Percentiles rank a stretch among this genome's conserved stretches.
phyloP scores from a whole-genome alignment of 768 basidiomycete species.

The Brasilioporus rufonigricans region DNA sequence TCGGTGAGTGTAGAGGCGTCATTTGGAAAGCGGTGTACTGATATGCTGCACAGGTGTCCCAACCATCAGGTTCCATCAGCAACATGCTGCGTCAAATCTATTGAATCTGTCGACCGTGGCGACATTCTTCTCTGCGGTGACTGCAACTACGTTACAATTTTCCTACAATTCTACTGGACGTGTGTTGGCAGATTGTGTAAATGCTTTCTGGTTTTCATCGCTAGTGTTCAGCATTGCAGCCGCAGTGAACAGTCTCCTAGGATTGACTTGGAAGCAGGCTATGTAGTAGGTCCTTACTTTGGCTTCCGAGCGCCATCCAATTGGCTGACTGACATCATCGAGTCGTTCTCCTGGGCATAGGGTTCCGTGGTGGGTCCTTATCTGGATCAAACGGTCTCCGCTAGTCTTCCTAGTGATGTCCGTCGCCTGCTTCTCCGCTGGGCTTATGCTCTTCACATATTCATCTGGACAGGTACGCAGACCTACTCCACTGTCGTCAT shows the following conservation, averaged over 20 bases:
- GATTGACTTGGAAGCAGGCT: conserved; percentile 55
- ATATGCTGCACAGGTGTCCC: conserved; percentile 45
- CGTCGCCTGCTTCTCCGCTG: conserved; percentile 79
- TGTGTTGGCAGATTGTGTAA: conserved; percentile 42
- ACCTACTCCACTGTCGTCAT: conserved; percentile 22
- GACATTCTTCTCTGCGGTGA: conserved; percentile 55
- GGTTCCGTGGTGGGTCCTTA: conserved; percentile 60
- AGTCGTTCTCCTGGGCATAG: conserved; percentile 55
- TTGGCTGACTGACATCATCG: conserved; percentile 19
- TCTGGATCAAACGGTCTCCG: conserved; percentile 85
- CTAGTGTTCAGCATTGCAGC: conserved; percentile 54
- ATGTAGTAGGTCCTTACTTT: conserved; percentile 45
- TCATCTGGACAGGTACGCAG: conserved; percentile 62
- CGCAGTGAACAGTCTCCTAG: conserved; percentile 51
- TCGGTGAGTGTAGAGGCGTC: conserved; percentile 38
- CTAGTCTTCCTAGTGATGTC: conserved; percentile 82
- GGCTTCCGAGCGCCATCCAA: conserved; percentile 7
- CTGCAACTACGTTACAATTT: conserved; percentile 49
- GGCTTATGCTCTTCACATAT: conserved; percentile 74
- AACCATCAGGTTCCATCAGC: conserved; percentile 53
- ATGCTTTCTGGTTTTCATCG: conserved; percentile 55
- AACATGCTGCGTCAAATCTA: conserved; percentile 48
- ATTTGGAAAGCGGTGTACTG: conserved; percentile 20
- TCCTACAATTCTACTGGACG: conserved; percentile 37
- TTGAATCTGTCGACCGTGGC: conserved; percentile 52